Conservation (phyloP, 192 early-diverging fungal genomes). For the Coemansia sp. region DNA sequence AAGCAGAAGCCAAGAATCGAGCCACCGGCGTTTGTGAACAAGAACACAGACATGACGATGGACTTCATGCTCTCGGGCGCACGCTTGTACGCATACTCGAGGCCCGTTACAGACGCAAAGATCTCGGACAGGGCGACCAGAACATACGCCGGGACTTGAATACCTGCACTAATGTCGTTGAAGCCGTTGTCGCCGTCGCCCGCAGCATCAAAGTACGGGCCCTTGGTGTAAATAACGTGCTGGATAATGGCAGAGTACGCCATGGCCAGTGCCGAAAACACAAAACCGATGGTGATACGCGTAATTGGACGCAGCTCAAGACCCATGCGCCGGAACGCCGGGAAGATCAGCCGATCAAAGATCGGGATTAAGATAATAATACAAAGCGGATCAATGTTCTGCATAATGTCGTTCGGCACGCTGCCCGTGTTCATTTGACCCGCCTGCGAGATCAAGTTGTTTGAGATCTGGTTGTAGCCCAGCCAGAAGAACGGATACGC, state of each 20-base stretch:
- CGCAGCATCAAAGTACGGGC: slow-evolving; percentile 48
- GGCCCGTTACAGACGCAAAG: slow-evolving; percentile 64
- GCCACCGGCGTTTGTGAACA: slow-evolving; percentile 60
- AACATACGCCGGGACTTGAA: slow-evolving; percentile 60
- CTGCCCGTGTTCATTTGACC: slow-evolving; percentile 59
- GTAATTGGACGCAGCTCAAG: slow-evolving; percentile 58
- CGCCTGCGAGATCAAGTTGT: slow-evolving; percentile 65
- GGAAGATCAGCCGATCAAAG: slow-evolving; percentile 58
- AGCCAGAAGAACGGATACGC: slow-evolving; percentile 78
- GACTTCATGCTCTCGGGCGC: slow-evolving; percentile 66
- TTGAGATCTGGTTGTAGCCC: slow-evolving; percentile 65
- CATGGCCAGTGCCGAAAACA: slow-evolving; percentile 58
- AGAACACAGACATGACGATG: slow-evolving; percentile 60
- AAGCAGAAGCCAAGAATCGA: slow-evolving; percentile 61
- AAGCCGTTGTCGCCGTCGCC: slow-evolving; percentile 41
- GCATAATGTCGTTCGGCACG: slow-evolving; percentile 65
- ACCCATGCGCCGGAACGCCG: slow-evolving; percentile 55
- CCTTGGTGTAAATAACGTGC: slow-evolving; percentile 57
- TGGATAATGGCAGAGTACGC: slow-evolving; percentile 62
- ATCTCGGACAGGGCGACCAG: slow-evolving; percentile 62
- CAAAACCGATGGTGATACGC: slow-evolving; percentile 61
- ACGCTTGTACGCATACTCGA: slow-evolving; percentile 65
- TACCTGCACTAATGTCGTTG: slow-evolving; percentile 58
- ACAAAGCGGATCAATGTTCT: slow-evolving; percentile 60
- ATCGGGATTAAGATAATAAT: slow-evolving; percentile 61